phyloP scores from a whole-genome alignment of 805 yeast genomes.

The Ogataea wickerhamii region DNA sequence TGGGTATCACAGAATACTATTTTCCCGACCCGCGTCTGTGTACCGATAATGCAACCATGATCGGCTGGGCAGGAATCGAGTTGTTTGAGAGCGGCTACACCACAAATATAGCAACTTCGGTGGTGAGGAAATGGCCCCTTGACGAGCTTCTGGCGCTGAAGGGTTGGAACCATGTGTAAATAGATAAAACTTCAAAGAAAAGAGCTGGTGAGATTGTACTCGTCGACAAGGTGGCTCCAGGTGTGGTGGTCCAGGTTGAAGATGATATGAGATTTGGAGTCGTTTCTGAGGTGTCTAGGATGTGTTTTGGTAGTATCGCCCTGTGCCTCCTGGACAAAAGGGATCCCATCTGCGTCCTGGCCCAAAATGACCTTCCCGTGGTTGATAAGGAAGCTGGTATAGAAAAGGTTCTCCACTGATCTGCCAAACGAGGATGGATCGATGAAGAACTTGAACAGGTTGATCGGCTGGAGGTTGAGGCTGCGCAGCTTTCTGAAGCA shows the following conservation, averaged over 20 bases:
- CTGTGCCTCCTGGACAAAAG: conserved; percentile 28
- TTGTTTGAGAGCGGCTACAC: conserved; percentile 55
- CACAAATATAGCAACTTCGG: conserved; percentile 55
- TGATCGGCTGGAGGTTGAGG: conserved; percentile 42
- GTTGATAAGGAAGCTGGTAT: conserved; percentile 72
- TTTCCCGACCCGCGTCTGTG: conserved; percentile 74
- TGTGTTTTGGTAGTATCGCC: conserved; percentile 20
- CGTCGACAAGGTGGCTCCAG: conserved; percentile 57
- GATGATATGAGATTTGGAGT: conserved; percentile 56
- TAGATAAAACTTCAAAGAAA: conserved; percentile 29
- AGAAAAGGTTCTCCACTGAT: conserved; percentile 81
- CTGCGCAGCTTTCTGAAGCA: conserved; percentile 36
- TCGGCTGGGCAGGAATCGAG: conserved; percentile 96
- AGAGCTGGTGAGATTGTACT: conserved; percentile 52
- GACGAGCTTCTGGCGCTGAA: conserved; percentile 43
- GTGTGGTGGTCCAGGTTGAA: conserved; percentile 65
- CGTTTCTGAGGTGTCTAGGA: conserved; percentile 20
- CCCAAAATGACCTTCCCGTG: conserved; percentile 62
- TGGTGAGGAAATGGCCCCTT: conserved; percentile 82
- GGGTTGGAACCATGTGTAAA: conserved; percentile 42
- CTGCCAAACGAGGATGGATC: conserved; percentile 76
- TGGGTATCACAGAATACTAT: conserved; percentile 38
- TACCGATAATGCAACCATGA: conserved; percentile 96
- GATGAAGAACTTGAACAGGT: conserved; percentile 62
- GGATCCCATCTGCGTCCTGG: conserved; percentile 43